phyloP scores from a whole-genome alignment of 345 rosid genomes.

The Brassica juncea region DNA sequence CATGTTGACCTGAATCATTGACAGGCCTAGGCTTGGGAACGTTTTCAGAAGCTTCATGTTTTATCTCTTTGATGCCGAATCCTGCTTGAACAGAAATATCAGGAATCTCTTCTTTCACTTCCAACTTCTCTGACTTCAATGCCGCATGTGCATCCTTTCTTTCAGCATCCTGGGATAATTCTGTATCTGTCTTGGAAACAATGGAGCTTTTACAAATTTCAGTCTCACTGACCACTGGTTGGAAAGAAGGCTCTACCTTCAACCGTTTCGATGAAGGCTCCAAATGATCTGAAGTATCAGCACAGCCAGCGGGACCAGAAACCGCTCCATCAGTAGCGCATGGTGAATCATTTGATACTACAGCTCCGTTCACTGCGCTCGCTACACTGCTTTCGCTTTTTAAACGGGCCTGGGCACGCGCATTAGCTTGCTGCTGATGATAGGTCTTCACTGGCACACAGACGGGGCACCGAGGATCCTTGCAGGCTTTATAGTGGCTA shows the following conservation, averaged over 20 bases:
- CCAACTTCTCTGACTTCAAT: conserved; percentile 56
- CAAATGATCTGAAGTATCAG: conserved; percentile 52
- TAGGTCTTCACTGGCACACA: conserved; percentile 77
- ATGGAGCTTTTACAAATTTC: conserved; percentile 49
- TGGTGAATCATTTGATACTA: conserved; percentile 50
- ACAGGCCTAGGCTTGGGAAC: conserved; percentile 48
- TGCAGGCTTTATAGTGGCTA: conserved; percentile 65
- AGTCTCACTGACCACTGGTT: conserved; percentile 45
- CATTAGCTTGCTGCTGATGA: conserved; percentile 53
- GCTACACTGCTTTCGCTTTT: conserved; percentile 45
- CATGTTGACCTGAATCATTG: conserved; percentile 42
- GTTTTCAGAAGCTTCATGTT: conserved; percentile 53
- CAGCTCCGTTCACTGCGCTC: conserved; percentile 41
- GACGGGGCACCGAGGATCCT: conserved; percentile 74
- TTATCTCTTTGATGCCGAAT: conserved; percentile 46
- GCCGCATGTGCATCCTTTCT: conserved; percentile 47
- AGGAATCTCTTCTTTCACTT: conserved; percentile 59
- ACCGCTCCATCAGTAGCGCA: conserved; percentile 45
- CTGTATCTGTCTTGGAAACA: conserved; percentile 45
- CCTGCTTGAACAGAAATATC: conserved; percentile 55
- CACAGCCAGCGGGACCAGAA: conserved; percentile 46
- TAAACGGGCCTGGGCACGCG: conserved; percentile 47
- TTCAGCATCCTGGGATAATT: conserved; percentile 45
- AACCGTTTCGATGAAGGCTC: conserved; percentile 81
- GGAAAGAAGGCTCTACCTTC: conserved; percentile 69